A percentile compares a stretch with the other conserved stretches of the same genome.
Conservation (phyloP, 2,329 filamentous ascomycete genomes). For the Exutisphaerella laricina region DNA sequence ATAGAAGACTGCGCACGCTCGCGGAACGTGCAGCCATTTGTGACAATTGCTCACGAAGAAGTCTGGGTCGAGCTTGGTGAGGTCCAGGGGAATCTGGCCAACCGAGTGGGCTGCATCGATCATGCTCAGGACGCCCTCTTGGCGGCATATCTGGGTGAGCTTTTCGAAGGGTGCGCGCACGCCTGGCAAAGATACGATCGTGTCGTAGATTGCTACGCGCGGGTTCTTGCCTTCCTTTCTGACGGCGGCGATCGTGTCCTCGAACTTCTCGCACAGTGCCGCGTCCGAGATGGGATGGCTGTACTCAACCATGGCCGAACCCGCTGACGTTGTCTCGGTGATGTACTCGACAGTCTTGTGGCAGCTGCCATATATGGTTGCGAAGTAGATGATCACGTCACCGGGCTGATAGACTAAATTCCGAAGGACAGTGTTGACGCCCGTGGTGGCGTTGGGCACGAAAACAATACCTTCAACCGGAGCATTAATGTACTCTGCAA, state of each 20-base stretch:
- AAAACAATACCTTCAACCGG: slow-evolving; percentile 59
- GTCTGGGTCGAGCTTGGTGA: slow-evolving; percentile 64
- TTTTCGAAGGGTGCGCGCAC: slow-evolving; percentile 72
- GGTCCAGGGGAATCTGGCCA: slow-evolving; percentile 69
- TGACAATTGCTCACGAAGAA: slow-evolving; percentile 85
- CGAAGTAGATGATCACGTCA: slow-evolving; percentile 75
- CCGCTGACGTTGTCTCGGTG: slow-evolving; percentile 57
- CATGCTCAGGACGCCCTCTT: slow-evolving; percentile 63
- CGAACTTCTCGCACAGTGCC: slow-evolving; percentile 59
- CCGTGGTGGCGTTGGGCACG: slow-evolving; percentile 74
- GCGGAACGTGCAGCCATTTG: slow-evolving; percentile 82
- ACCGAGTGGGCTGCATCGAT: slow-evolving; percentile 83
- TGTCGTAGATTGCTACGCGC: slow-evolving; percentile 70
- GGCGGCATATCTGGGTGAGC: slow-evolving; percentile 58
- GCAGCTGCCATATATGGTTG: slow-evolving; percentile 71
- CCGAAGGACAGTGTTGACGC: slow-evolving; percentile 71
- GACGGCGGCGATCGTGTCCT: slow-evolving; percentile 50
- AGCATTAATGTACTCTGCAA: slow-evolving; percentile 62
- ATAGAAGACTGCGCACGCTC: slow-evolving; percentile 75
- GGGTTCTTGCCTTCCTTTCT: slow-evolving; percentile 55
- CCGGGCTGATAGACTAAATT: slow-evolving; percentile 63
- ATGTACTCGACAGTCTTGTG: slow-evolving; percentile 68
- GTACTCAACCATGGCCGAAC: slow-evolving; percentile 52
- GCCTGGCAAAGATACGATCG: slow-evolving; percentile 71
- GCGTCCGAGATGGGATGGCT: slow-evolving; percentile 66